These are phyloP conservation scores for Ophiocytium majus DNA, from an alignment of 352 stramenopile species.

Conservation along the genomic window DNA sequence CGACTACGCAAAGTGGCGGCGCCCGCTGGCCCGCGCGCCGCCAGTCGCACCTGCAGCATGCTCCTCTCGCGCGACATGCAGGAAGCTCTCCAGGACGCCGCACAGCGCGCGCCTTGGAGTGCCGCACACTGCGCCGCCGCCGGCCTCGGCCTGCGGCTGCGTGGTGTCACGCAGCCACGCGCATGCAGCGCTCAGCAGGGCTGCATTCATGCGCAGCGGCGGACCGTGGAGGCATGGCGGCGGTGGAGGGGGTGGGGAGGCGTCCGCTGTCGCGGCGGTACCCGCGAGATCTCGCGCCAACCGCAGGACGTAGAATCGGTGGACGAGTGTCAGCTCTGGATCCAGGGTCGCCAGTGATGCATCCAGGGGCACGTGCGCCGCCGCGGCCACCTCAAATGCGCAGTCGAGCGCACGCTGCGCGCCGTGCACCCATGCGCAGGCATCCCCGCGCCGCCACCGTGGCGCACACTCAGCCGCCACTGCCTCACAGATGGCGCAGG, in stretches of 20 bases:
- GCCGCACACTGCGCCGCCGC: too few relatives aligned
- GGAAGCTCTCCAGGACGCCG: neutral
- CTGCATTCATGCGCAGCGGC: neutral
- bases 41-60: neutral
- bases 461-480: neutral
- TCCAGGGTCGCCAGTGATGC: neutral
- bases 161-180: neutral
- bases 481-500: neutral
- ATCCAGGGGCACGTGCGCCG: neutral
- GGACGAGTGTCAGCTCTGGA: neutral
- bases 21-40: too few relatives aligned
- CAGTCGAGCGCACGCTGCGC: neutral
- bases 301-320: neutral
- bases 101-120: neutral
- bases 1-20: neutral
- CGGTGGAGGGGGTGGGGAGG: neutral
- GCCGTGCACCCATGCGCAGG: neutral
- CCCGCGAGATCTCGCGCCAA: neutral
- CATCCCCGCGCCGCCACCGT: too few relatives aligned
- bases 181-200: neutral
- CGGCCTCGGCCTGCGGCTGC: neutral
- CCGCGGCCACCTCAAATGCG: neutral
- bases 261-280: neutral
- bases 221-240: too few relatives aligned
- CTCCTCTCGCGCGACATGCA: neutral